These are phyloP conservation scores for Austropuccinia psidii DNA, from an alignment of 1,284 basidiomycete genomes.

Conservation along the genomic window DNA sequence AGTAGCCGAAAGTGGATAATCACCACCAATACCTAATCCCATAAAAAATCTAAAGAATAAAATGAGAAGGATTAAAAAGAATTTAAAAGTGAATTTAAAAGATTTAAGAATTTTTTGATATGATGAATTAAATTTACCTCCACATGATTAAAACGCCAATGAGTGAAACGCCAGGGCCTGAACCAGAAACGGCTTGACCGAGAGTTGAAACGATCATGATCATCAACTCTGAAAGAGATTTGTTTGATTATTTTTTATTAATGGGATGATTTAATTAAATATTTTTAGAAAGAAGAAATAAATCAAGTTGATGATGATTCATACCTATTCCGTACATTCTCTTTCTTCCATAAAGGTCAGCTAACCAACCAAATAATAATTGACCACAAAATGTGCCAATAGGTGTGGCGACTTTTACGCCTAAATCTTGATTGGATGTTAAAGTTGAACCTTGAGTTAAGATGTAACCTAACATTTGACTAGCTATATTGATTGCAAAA, in stretches of 20 bases:
- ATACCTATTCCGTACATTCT: constrained; percentile 60
- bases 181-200: constrained; percentile 54
- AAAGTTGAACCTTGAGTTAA: constrained; percentile 58
- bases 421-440: constrained; percentile 59
- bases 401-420: constrained; percentile 60
- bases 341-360: constrained; percentile 65
- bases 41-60: constrained; percentile 38
- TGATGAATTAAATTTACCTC: constrained; percentile 63
- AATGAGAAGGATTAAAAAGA: not conserved
- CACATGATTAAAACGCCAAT: constrained; percentile 65
- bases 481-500: constrained; percentile 68
- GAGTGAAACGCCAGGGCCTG: constrained; percentile 58
- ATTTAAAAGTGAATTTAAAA: constrained; percentile 38
- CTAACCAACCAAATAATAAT: constrained; percentile 61
- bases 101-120: constrained; percentile 41
- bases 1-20: constrained; percentile 65
- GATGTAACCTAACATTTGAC: constrained; percentile 67
- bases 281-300: not conserved
- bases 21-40: constrained; percentile 60
- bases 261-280: constrained; percentile 37
- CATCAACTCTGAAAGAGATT: constrained; percentile 40
- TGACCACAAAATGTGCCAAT: constrained; percentile 55
- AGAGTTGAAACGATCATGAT: constrained; percentile 49
- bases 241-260: constrained; percentile 45
- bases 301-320: not conserved